Percentiles rank a stretch among this genome's conserved stretches.
Conservation (phyloP, 1,284 basidiomycete species). For the Rhodotorula sp. region DNA sequence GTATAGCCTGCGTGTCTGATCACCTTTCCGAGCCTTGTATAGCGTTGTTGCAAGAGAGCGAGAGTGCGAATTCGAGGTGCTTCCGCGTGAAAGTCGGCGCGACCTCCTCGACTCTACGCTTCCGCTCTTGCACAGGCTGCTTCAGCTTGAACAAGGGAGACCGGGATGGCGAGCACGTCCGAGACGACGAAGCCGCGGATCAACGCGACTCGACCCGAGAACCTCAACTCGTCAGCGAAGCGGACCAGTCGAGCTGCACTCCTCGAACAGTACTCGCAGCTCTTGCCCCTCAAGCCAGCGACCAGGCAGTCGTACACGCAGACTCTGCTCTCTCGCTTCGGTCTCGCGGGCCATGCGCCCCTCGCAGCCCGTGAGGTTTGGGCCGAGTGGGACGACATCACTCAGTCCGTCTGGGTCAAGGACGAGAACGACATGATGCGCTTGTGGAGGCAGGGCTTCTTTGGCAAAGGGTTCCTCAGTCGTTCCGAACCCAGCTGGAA, state of each 20-base stretch:
- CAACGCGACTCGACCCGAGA: slow-evolving; percentile 31
- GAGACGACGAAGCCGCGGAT: neutral
- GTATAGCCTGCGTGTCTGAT: neutral
- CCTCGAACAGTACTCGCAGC: slow-evolving; percentile 29
- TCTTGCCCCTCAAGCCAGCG: slow-evolving; percentile 31
- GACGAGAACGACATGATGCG: slow-evolving; percentile 62
- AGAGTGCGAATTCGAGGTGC: neutral
- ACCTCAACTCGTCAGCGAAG: slow-evolving; percentile 28
- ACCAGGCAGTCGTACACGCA: slow-evolving; percentile 54
- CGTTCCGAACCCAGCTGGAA: slow-evolving; percentile 94
- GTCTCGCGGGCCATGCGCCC: slow-evolving; percentile 47
- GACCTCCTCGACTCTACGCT: too few relatives aligned
- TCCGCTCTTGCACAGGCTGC: neutral
- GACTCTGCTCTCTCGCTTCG: slow-evolving; percentile 58
- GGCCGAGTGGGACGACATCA: slow-evolving; percentile 68
- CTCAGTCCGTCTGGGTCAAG: slow-evolving; percentile 76
- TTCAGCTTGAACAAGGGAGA: neutral
- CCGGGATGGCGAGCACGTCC: neutral
- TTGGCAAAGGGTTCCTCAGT: slow-evolving; percentile 91
- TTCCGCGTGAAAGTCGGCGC: too few relatives aligned
- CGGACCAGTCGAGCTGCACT: slow-evolving; percentile 14
- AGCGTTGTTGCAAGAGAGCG: neutral
- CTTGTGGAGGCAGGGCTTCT: slow-evolving; percentile 90
- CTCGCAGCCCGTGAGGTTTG: slow-evolving; percentile 61
- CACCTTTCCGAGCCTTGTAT: neutral